These are phyloP conservation scores for Cordia subcordata DNA, from an alignment of 257 asterid genomes.

Conservation along the genomic window DNA sequence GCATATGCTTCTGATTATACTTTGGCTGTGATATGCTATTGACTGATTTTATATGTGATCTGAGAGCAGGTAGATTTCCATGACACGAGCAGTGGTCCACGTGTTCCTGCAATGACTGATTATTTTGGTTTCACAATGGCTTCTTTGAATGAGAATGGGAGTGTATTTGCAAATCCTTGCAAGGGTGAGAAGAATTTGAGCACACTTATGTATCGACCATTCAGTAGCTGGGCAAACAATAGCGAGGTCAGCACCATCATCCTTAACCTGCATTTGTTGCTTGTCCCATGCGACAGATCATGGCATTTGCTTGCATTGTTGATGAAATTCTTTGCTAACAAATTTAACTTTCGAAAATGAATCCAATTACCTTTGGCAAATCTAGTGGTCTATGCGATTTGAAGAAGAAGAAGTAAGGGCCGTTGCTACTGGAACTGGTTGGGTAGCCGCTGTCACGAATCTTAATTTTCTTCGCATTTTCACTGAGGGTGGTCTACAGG, in stretches of 20 bases:
- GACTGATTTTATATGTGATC: conserved; percentile 15
- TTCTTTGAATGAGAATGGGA: conserved; percentile 72
- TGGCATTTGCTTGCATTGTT: too few species aligned
- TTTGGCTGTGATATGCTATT: conserved; percentile 6
- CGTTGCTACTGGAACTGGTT: conserved; percentile 75
- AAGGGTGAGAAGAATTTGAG: conserved; percentile 96
- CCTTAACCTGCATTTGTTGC: background rate
- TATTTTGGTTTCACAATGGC: conserved; percentile 98
- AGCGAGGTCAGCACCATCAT: conserved; percentile 58
- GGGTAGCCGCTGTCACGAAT: conserved; percentile 96
- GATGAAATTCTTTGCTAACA: background rate
- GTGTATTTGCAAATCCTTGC: conserved; percentile 94
- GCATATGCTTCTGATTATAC: background rate
- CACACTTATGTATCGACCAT: conserved; percentile 93
- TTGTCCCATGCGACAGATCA: too few species aligned
- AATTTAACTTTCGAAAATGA: conserved; percentile 13
- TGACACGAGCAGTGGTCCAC: conserved; percentile 92
- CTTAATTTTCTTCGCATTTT: conserved; percentile 84
- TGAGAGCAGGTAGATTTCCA: conserved; percentile 88
- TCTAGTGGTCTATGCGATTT: conserved; percentile 97
- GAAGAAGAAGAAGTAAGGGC: conserved; percentile 96
- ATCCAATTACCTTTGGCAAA: conserved; percentile 26
- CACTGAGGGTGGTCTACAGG: conserved; percentile 94
- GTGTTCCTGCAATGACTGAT: conserved; percentile 95
- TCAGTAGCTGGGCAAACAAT: conserved; percentile 90